A percentile compares a stretch with the other conserved stretches of the same genome.
phyloP scores from a whole-genome alignment of 306 rosid species.

The Sesbania bispinosa region DNA sequence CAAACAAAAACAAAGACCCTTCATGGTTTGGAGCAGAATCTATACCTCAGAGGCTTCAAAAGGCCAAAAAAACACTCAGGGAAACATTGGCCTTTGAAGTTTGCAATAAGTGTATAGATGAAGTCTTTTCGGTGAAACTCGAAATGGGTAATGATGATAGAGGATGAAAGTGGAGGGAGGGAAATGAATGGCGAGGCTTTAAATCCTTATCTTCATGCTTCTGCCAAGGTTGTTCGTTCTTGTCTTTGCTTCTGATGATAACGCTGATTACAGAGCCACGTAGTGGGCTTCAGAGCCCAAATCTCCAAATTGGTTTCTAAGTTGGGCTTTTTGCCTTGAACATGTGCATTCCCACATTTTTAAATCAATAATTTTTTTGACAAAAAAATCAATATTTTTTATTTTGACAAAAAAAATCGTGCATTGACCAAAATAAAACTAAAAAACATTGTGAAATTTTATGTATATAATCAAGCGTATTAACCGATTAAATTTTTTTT shows the following conservation, averaged over 20 bases:
- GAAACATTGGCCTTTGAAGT: not conserved
- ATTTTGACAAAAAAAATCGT: no score
- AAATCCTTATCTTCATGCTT: constrained; percentile 71
- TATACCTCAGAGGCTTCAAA: constrained; percentile 44
- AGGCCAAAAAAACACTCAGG: not conserved
- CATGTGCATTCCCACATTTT: no score
- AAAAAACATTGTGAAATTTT: no score
- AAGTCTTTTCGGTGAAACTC: constrained; percentile 27
- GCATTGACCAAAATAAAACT: no score
- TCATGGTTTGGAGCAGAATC: constrained; percentile 23
- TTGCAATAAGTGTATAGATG: not conserved
- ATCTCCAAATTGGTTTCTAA: not conserved
- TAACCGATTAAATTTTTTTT: no score
- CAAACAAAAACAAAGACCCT: constrained; percentile 24
- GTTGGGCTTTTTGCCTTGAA: no score
- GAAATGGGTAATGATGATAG: constrained; percentile 38
- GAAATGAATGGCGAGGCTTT: constrained; percentile 82
- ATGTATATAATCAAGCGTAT: no score
- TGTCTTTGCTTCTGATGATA: not conserved
- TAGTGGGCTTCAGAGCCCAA: constrained; percentile 25
- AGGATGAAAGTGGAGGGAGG: constrained; percentile 42
- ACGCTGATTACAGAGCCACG: not conserved
- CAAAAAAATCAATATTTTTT: no score
- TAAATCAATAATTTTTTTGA: no score
- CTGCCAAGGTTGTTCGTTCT: constrained; percentile 5